A percentile compares a stretch with the other conserved stretches of the same genome.
Evolutionary conservation across 2,329 filamentous ascomycete genomes (phyloP).

Genomic region (Chaetomium strumarium): DNA sequence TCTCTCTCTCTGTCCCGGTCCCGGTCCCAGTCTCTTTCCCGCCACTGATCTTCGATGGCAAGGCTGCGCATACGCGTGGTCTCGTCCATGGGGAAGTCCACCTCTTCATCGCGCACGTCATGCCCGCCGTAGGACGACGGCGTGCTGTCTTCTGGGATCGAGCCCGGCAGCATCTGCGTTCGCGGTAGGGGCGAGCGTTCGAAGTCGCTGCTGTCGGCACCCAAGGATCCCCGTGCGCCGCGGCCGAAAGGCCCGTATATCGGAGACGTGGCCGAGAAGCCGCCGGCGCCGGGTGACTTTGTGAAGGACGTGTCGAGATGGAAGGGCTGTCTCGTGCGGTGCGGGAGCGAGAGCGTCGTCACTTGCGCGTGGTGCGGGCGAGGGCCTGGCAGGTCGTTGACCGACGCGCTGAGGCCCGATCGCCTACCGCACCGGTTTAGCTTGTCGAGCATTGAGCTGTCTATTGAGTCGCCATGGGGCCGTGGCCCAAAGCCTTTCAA

Average conservation of each 20-base stretch:
- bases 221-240: conserved; percentile 25
- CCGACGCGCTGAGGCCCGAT: conserved; percentile 39
- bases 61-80: conserved; percentile 35
- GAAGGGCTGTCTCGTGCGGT: conserved; percentile 35
- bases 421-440: conserved; percentile 43
- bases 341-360: conserved; percentile 43
- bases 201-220: conserved; percentile 38
- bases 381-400: conserved; percentile 34
- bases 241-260: conserved; percentile 39
- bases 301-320: conserved; percentile 41
- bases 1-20: conserved; percentile 19
- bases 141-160: conserved; percentile 40
- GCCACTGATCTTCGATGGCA: conserved; percentile 39
- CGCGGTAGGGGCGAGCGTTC: conserved; percentile 44
- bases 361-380: conserved; percentile 36
- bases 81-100: conserved; percentile 42
- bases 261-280: conserved; percentile 43
- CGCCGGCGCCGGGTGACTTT: conserved; percentile 42
- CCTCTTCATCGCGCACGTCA: conserved; percentile 47
- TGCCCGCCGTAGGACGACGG: conserved; percentile 40
- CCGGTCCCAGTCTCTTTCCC: conserved; percentile 27
- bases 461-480: conserved; percentile 42
- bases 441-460: conserved; percentile 49
- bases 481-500: conserved; percentile 41
- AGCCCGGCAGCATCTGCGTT: conserved; percentile 42